Percentiles rank a stretch among this genome's conserved stretches.
These are phyloP conservation scores for Nicotiana sylvestris DNA, from an alignment of 257 asterid species.

Conservation along the genomic window DNA sequence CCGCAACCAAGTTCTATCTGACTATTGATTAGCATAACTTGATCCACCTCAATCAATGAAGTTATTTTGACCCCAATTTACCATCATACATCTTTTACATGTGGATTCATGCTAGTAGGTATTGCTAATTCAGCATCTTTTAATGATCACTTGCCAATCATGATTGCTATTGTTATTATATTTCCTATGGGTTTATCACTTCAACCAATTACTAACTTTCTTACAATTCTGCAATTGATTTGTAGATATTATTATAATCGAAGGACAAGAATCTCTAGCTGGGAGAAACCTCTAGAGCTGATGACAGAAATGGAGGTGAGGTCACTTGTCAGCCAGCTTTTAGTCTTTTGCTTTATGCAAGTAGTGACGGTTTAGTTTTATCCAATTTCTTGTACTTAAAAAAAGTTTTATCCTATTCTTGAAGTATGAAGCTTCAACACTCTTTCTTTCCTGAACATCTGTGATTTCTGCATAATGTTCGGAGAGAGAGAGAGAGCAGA, in stretches of 20 bases:
- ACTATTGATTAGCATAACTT: background rate
- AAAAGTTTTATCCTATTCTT: background rate
- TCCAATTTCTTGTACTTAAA: background rate
- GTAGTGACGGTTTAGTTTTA: background rate
- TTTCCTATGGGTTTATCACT: background rate
- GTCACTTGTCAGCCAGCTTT: background rate
- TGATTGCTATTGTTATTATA: background rate
- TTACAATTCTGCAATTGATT: background rate
- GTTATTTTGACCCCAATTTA: background rate
- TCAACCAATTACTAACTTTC: background rate
- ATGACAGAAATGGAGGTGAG: slow-evolving; percentile 79
- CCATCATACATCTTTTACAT: slow-evolving; percentile 4
- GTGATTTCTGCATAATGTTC: background rate
- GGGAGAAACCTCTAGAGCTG: slow-evolving; percentile 91
- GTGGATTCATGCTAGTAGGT: slow-evolving; percentile 1
- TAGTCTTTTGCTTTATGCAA: background rate
- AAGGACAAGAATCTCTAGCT: slow-evolving; percentile 59
- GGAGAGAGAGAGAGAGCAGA: background rate
- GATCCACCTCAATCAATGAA: background rate
- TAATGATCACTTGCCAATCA: background rate
- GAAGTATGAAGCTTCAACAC: background rate
- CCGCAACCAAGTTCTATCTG: background rate
- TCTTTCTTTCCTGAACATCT: background rate
- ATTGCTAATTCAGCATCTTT: background rate
- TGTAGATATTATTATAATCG: slow-evolving; percentile 75